These are phyloP conservation scores for Eimeria necatrix DNA, from an alignment of 169 alveolate genomes.

Conservation along the genomic window DNA sequence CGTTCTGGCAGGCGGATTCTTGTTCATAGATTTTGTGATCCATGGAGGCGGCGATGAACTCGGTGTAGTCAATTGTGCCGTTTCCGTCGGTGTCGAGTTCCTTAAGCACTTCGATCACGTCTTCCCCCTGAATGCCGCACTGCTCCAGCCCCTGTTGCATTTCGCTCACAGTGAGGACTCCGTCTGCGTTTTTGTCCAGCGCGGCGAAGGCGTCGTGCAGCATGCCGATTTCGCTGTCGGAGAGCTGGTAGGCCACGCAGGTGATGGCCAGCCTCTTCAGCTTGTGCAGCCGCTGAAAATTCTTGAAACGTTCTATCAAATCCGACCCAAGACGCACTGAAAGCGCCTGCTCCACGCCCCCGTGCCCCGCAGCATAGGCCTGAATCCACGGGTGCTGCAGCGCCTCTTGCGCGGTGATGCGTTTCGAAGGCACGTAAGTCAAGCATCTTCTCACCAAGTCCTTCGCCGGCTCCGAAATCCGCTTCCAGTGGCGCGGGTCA, in stretches of 20 bases:
- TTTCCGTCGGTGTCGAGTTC: slow-evolving; percentile 94
- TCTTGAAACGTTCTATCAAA: slow-evolving; percentile 91
- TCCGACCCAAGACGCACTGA: slow-evolving; percentile 84
- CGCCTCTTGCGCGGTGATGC: slow-evolving; percentile 96
- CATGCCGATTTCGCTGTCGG: slow-evolving; percentile 93
- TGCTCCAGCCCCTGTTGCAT: slow-evolving; percentile 82
- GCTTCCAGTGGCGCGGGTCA: slow-evolving; percentile 88
- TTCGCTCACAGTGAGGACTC: slow-evolving; percentile 89
- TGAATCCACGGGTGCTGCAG: slow-evolving; percentile 92
- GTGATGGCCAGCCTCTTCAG: slow-evolving; percentile 96
- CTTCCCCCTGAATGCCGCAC: slow-evolving; percentile 85
- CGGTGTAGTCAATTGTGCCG: slow-evolving; percentile 96
- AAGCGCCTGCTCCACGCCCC: slow-evolving; percentile 89
- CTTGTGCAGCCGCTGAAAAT: slow-evolving; percentile 92
- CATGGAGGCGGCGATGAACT: slow-evolving; percentile 96
- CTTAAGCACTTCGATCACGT: slow-evolving; percentile 85
- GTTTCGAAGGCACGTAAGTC: slow-evolving; percentile 91
- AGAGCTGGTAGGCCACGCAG: slow-evolving; percentile 95
- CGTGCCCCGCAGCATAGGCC: slow-evolving; percentile 90
- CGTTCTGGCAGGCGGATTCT: slow-evolving; percentile 88
- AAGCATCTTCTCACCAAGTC: slow-evolving; percentile 93
- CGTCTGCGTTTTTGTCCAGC: slow-evolving; percentile 96
- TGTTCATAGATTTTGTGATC: slow-evolving; percentile 92
- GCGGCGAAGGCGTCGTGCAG: slow-evolving; percentile 93
- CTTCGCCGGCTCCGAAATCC: slow-evolving; percentile 94